Conservation (phyloP, 805 yeast species). For the Wickerhamomyces mucosus region DNA sequence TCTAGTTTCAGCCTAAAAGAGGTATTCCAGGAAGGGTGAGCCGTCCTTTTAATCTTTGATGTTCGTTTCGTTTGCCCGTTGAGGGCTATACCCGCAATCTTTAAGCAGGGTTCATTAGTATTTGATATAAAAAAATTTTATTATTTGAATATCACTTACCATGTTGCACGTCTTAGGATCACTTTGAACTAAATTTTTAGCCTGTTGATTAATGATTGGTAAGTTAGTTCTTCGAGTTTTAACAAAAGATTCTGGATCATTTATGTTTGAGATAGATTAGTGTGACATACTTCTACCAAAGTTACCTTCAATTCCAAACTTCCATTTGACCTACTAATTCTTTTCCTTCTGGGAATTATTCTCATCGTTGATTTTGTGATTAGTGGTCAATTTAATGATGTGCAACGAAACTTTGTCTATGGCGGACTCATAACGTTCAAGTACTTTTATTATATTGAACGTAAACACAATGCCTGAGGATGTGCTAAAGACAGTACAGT, state of each 20-base stretch:
- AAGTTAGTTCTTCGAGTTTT: neutral
- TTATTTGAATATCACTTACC: no score
- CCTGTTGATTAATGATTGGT: neutral
- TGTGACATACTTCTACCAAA: neutral
- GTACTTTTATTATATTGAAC: no score
- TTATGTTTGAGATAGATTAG: no score
- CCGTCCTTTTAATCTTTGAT: slow-evolving; percentile 13
- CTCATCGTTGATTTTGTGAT: no score
- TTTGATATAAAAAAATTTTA: no score
- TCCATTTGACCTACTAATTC: neutral
- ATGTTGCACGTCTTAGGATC: slow-evolving; percentile 1
- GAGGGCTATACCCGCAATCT: slow-evolving; percentile 19
- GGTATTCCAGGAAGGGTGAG: slow-evolving; percentile 17
- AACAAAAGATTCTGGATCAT: no score
- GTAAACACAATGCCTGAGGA: no score
- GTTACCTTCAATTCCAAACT: neutral
- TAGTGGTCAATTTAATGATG: no score
- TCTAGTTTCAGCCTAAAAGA: slow-evolving; percentile 10
- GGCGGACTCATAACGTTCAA: no score
- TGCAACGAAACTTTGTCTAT: no score
- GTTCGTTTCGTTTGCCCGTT: slow-evolving; percentile 15
- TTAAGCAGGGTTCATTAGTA: no score
- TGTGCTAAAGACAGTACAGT: no score
- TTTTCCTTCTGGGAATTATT: neutral
- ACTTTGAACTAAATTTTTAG: neutral